phyloP scores from a whole-genome alignment of 345 rosid genomes.

The Citrus medica region DNA sequence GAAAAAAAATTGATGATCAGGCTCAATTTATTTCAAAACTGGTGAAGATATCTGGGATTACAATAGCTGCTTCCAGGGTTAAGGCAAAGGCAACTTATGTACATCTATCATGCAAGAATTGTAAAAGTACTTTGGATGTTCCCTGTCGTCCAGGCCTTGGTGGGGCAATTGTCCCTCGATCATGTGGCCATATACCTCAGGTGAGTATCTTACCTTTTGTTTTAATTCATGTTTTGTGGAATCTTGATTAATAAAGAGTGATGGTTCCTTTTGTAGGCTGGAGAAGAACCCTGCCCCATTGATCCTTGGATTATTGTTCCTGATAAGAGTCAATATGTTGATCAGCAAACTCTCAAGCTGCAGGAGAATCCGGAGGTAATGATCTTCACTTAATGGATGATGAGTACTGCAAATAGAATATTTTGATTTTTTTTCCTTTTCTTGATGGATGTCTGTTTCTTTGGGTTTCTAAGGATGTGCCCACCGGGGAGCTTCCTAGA shows the following conservation, averaged over 20 bases:
- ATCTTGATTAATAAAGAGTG: background rate
- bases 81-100: slow-evolving; percentile 95
- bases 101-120: slow-evolving; percentile 81
- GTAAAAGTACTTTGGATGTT: slow-evolving; percentile 64
- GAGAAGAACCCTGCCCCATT: slow-evolving; percentile 90
- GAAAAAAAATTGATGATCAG: slow-evolving; percentile 27
- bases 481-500: slow-evolving; percentile 99
- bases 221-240: background rate
- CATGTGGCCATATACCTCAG: slow-evolving; percentile 92
- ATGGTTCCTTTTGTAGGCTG: slow-evolving; percentile 45
- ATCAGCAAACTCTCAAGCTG: slow-evolving; percentile 91
- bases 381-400: background rate
- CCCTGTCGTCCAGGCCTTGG: slow-evolving; percentile 97
- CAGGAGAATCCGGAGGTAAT: slow-evolving; percentile 96
- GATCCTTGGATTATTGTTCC: slow-evolving; percentile 99
- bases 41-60: slow-evolving; percentile 85
- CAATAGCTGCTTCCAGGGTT: slow-evolving; percentile 92
- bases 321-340: slow-evolving; percentile 91
- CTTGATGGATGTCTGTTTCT: slow-evolving; percentile 5
- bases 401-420: background rate
- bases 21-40: slow-evolving; percentile 85
- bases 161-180: slow-evolving; percentile 93
- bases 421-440: background rate
- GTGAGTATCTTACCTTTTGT: slow-evolving; percentile 25
- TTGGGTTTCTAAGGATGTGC: slow-evolving; percentile 67